A percentile compares a stretch with the other conserved stretches of the same genome.
phyloP scores from a whole-genome alignment of 1,284 basidiomycete genomes.

The Marasmius tenuissimus region DNA sequence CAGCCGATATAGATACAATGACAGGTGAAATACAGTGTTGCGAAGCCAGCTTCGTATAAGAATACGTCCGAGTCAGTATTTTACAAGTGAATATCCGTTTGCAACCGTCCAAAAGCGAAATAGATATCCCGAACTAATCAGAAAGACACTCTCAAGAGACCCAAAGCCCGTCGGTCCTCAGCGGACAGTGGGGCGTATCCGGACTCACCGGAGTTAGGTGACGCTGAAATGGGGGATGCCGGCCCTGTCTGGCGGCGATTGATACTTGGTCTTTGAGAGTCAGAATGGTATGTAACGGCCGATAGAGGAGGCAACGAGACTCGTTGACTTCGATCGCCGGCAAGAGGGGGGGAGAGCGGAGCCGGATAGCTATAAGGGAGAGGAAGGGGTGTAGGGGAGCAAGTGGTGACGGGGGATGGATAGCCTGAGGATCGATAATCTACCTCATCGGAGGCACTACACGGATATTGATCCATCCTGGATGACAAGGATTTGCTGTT shows the following conservation, averaged over 20 bases:
- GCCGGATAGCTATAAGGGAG: slow-evolving; percentile 31
- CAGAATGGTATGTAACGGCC: slow-evolving; percentile 27
- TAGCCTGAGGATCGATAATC: slow-evolving; percentile 7
- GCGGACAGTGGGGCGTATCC: slow-evolving; percentile 50
- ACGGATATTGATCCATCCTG: slow-evolving; percentile 43
- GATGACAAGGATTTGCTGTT: slow-evolving; percentile 58
- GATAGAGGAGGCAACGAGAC: slow-evolving; percentile 40
- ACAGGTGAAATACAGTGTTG: no score
- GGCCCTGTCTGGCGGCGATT: slow-evolving; percentile 25
- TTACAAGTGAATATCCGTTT: no score
- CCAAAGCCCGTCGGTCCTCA: slow-evolving; percentile 57
- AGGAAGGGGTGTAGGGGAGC: slow-evolving; percentile 29
- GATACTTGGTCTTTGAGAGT: slow-evolving; percentile 19
- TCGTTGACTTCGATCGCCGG: slow-evolving; percentile 23
- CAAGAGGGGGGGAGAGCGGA: slow-evolving; percentile 23
- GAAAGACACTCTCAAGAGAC: slow-evolving; percentile 54
- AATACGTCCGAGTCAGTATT: no score
- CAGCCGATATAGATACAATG: no score
- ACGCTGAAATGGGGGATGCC: slow-evolving; percentile 15
- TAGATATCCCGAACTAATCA: slow-evolving; percentile 23
- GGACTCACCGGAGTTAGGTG: neutral
- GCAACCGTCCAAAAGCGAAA: no score
- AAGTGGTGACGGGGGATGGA: neutral
- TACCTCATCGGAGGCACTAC: slow-evolving; percentile 33
- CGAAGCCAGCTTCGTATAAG: no score